Evolutionary conservation across 2,329 filamentous ascomycete species (phyloP), one percentile per base, ranked within the genome.

Genomic region (Golovinomyces cichoracearum): DNA sequence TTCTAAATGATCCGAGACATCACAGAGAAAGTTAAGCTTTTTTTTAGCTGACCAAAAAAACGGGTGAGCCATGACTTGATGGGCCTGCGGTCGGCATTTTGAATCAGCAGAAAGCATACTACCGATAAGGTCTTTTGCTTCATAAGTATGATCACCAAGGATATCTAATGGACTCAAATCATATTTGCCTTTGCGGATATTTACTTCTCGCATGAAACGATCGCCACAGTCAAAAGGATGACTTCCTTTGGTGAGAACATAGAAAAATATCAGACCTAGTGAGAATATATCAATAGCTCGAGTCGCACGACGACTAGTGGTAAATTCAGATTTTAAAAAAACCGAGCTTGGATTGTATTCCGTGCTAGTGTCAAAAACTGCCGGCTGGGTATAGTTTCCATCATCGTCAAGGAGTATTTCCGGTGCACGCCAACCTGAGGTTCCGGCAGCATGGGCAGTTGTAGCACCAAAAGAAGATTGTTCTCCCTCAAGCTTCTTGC

Each of bases 211-310:
- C 75, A 93, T 92, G 68, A 90, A 95, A 46, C 84, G 78, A 59
- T 90, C 85, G 49, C 90, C 86, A 53, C 85, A 86, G 60, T 94
- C 88, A 58, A 92, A 98, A 0, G 90, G 90, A 62, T 98, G 90
- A 1, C 73, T 75, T 15, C 90, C 90, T 53, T 85, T 82, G 1
- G 88, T 94, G 51, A 98, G 70, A n/a, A 95, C 86, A 62, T 94
- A 98, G 66, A 86, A 95, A 68, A 94, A 98, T n/a, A 98, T 85
- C 48, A 93, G 80, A 1, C 90, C 90, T 31, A 98, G 72, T 0
- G 86, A 93, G 66, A 98, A 98, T 23, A 98, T 93, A 60, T 98
- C 90, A 52, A 95, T 94, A 7, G 90, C 83, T 42, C 90, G 80
- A 42, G 93, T 98, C 5, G 92, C 88, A 47, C 90, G 81, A 51